Percentiles rank a stretch among this genome's conserved stretches.
phyloP scores from a whole-genome alignment of 2,329 filamentous ascomycete species.

The Hypoxylon sp. region DNA sequence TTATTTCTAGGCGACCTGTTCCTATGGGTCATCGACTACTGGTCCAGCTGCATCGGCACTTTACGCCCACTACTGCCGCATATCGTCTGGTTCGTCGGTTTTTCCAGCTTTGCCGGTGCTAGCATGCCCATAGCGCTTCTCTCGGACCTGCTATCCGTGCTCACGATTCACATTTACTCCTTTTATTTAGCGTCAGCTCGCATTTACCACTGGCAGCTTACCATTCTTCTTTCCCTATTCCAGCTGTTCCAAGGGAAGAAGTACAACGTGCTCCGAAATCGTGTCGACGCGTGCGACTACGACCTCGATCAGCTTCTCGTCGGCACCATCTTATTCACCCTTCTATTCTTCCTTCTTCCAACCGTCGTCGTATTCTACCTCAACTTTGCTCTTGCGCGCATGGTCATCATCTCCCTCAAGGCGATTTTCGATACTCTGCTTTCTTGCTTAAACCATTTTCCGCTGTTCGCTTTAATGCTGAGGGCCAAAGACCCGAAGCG shows the following conservation, averaged over 20 bases:
- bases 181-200: conserved; percentile 97
- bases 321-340: conserved; percentile 93
- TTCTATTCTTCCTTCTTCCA: conserved; percentile 92
- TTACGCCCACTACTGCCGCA: conserved; percentile 82
- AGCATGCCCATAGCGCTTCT: conserved; percentile 97
- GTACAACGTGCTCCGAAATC: conserved; percentile 93
- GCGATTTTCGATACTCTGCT: conserved; percentile 89
- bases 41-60: conserved; percentile 83
- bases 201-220: conserved; percentile 98
- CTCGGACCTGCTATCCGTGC: conserved; percentile 87
- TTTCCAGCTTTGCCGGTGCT: conserved; percentile 92
- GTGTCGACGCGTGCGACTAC: conserved; percentile 98
- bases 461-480: conserved; percentile 95
- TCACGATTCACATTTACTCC: conserved; percentile 96
- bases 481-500: conserved; percentile 90
- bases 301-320: conserved; percentile 96
- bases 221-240: conserved; percentile 95
- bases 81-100: conserved; percentile 91
- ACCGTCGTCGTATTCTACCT: conserved; percentile 97
- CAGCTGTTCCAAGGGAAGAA: conserved; percentile 98
- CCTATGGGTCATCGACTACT: conserved; percentile 98
- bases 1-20: conserved; percentile 95
- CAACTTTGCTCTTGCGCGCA: conserved; percentile 91
- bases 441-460: conserved; percentile 96
- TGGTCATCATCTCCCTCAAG: conserved; percentile 94